Evolutionary conservation across 2,329 filamentous ascomycete species (phyloP).

Genomic region (Neurospora sp.): DNA sequence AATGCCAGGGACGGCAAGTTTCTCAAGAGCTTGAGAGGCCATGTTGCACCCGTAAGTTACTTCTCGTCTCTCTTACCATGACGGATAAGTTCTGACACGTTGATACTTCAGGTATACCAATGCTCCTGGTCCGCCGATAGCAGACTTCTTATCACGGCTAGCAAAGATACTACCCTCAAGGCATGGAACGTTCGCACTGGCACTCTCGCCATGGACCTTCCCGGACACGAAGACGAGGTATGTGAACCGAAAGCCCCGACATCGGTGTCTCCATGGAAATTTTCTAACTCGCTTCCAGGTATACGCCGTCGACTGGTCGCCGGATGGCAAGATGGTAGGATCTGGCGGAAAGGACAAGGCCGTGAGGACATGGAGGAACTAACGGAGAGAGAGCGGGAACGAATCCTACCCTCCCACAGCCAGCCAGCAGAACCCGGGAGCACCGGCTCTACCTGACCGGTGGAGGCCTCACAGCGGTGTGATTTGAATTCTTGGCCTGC

Average conservation of each 20-base stretch:
- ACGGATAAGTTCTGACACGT: neutral
- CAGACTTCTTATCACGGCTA: constrained; percentile 74
- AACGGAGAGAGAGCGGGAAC: constrained; percentile 10
- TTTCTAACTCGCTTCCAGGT: constrained; percentile 35
- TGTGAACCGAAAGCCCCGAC: neutral
- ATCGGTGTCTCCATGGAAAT: neutral
- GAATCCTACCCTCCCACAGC: constrained; percentile 16
- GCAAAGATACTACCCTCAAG: constrained; percentile 88
- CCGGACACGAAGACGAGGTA: constrained; percentile 74
- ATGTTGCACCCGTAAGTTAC: constrained; percentile 16
- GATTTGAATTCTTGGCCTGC: neutral
- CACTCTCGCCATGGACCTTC: constrained; percentile 71
- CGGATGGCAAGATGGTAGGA: constrained; percentile 77
- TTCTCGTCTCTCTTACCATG: neutral
- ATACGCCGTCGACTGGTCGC: constrained; percentile 90
- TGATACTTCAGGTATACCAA: constrained; percentile 57
- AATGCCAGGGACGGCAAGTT: constrained; percentile 56
- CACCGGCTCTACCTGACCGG: neutral
- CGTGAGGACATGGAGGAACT: constrained; percentile 57
- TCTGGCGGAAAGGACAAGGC: constrained; percentile 91
- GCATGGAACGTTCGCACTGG: constrained; percentile 85
- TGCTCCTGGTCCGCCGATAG: constrained; percentile 89
- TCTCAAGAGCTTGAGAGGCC: constrained; percentile 76
- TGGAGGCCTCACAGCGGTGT: neutral
- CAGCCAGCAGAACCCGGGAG: neutral